Evolutionary conservation across 768 basidiomycete species (phyloP).

Genomic region (Boletus patriciae): DNA sequence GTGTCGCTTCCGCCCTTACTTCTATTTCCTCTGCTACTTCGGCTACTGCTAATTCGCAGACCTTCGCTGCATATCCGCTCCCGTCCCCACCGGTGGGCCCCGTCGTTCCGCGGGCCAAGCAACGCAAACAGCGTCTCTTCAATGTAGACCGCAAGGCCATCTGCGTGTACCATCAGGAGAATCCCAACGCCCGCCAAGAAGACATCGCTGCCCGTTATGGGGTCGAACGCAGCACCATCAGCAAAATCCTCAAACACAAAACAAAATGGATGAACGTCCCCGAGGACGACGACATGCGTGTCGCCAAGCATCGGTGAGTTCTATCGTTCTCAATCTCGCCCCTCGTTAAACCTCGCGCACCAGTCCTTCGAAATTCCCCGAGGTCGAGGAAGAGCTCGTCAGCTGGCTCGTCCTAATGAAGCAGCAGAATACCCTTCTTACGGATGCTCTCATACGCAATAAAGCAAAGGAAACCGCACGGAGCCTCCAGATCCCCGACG

Average conservation of each 20-base stretch:
- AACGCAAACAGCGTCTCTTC: constrained; percentile 71
- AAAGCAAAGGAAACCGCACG: constrained; percentile 70
- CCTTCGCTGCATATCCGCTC: constrained; percentile 32
- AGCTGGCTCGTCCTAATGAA: constrained; percentile 60
- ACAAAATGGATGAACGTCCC: constrained; percentile 75
- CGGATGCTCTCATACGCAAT: constrained; percentile 61
- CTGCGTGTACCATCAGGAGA: constrained; percentile 60
- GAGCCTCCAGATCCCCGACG: constrained; percentile 54
- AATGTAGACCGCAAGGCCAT: constrained; percentile 75
- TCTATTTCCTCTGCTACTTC: constrained; percentile 48
- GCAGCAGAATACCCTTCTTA: constrained; percentile 48
- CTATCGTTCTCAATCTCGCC: constrained; percentile 5
- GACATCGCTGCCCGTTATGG: constrained; percentile 75
- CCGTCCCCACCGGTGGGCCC: constrained; percentile 30
- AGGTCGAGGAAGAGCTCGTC: constrained; percentile 65
- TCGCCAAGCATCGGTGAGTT: constrained; percentile 73
- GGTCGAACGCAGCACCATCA: constrained; percentile 91
- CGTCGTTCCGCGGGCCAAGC: constrained; percentile 43
- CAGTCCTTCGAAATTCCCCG: constrained; percentile 80
- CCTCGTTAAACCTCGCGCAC: constrained; percentile 5
- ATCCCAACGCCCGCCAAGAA: constrained; percentile 76
- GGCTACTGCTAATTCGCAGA: constrained; percentile 29
- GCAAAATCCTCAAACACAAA: constrained; percentile 86
- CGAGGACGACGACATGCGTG: constrained; percentile 54
- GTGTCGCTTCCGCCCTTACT: constrained; percentile 53